Percentiles rank a stretch among this genome's conserved stretches.
These are phyloP conservation scores for Quercus variabilis DNA, from an alignment of 306 rosid genomes.

Conservation along the genomic window DNA sequence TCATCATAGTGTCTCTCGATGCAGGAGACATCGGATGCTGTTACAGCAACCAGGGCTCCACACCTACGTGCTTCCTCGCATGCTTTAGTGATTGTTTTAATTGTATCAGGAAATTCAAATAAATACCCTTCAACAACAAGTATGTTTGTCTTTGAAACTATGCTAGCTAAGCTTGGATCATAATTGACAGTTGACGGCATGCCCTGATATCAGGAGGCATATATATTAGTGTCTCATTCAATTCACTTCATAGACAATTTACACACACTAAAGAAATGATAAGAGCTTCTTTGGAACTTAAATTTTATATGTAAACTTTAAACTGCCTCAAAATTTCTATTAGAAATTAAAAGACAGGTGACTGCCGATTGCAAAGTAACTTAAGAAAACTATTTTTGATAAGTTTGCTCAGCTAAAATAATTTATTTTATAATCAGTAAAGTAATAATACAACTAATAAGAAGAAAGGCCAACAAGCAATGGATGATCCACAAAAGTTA, in stretches of 20 bases:
- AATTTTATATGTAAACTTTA: background rate
- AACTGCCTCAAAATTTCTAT: background rate
- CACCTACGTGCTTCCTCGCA: constrained; percentile 71
- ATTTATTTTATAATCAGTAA: background rate
- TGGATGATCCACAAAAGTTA: background rate
- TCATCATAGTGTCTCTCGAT: constrained; percentile 81
- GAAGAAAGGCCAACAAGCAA: background rate
- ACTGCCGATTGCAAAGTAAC: background rate
- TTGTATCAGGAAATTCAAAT: constrained; percentile 86
- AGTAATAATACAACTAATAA: background rate
- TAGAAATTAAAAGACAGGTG: background rate
- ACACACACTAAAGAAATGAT: background rate
- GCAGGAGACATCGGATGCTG: constrained; percentile 95
- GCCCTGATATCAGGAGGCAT: constrained; percentile 54
- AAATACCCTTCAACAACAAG: constrained; percentile 93
- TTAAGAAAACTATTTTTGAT: background rate
- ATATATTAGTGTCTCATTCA: constrained; percentile 27
- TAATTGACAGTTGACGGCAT: constrained; percentile 79
- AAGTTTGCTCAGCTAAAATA: background rate
- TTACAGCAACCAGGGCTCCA: constrained; percentile 85
- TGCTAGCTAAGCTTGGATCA: constrained; percentile 59
- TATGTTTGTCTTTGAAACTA: constrained; percentile 63
- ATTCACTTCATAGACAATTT: background rate
- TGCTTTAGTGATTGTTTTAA: constrained; percentile 61
- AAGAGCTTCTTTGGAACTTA: background rate